Evolutionary conservation across 192 early-diverging fungal genomes (phyloP), one percentile per base, ranked within the genome.

Genomic region (Entomortierella chlamydospora): DNA sequence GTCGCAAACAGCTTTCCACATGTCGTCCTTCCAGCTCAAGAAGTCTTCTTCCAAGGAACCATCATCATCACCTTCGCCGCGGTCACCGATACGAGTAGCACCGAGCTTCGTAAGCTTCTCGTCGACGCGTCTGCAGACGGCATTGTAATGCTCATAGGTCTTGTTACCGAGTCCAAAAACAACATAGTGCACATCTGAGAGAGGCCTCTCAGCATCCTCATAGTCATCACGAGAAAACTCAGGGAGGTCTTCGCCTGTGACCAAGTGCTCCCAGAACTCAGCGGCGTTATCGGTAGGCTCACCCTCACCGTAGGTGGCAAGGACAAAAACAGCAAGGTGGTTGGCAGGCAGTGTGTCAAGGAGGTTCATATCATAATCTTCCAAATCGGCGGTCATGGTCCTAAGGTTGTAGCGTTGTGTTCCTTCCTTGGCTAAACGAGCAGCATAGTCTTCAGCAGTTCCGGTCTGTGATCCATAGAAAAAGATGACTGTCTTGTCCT

Each of bases 381-480:
- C 98, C 57, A 92, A 83, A 70, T 99, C 97, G 52, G 91, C 87
- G 26, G 93, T 90, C 84, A 96, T 88, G 20, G 91, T 87, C 34
- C 83, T 88, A 34, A 99, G 82, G 53, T 88, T 86, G 61, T 91
- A 93, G 33, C 86, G 86, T 56, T 91, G 88, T 12, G 88, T 86
- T 39, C 89, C 90, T 67, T 98, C 97, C 65, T 97, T 96, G 68
- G 91, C 93, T 58, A 97, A 73, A 49, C 97, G 94, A 30, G 88
- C 87, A 53, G 98, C 97, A 84, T 98, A 95, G 73, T 99, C 98
- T 84, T 99, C 98, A 51, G 97, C 98, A 10, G 98, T 99, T 61
- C 98, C 98, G 10, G 98, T 99, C 85, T 99, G 98, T 25, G 96
- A 97, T 53, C 98, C 98, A 72, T 96, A 99, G 73, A 99, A 96